Base-by-base conservation (phyloP, 1,284 basidiomycete genomes). In the Trametes hirsuta region DNA sequence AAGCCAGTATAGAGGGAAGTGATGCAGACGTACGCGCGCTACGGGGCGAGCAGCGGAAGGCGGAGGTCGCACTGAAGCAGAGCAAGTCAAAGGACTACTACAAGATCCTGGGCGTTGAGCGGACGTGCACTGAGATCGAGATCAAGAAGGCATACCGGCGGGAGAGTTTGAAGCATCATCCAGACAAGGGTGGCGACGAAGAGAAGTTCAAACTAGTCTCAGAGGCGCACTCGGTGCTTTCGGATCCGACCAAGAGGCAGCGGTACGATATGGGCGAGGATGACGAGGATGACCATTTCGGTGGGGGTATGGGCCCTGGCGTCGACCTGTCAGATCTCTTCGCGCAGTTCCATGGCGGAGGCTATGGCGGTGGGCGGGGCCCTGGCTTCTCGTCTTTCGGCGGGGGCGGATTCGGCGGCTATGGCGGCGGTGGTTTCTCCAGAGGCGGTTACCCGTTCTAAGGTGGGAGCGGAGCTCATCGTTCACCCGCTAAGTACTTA, bases 31-130 rank as follows among this genome's bases (percentile, higher is more conserved):
- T 85, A 35, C 80, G 84, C 15, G 78, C 83, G 15, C 76, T 95
- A 49, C 81, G 79, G 62, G 69, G 72, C 1, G 94, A 96, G 71
- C 77, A 92, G 42, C 86, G 83, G 73, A 90, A 92, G 72, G 91
- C 91, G 0, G 90, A 94, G 74, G 82, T 83, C 4, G 86, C 83
- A 55, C 77, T 94, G 61, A 94, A 93, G 80, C 77, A 88, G 65
- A 91, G 89, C 75, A 93, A 94, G 78, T 87, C 88, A 51, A 93
- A 93, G 74, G 92, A 93, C 68, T 91, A 92, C 70, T 92, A 91
- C 74, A 92, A 90, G 76, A 89, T 91, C 67, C 77, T 91, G 21
- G 87, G 83, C 36, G 71, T 93, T 30, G 37, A 78, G 24, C 74
- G 84, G 56, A 86, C 88, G 34, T 87, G 85, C 65, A 78, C 76